phyloP scores from a whole-genome alignment of 2,329 filamentous ascomycete genomes.

The Ophiognomonia clavigignenti-juglandacearum region DNA sequence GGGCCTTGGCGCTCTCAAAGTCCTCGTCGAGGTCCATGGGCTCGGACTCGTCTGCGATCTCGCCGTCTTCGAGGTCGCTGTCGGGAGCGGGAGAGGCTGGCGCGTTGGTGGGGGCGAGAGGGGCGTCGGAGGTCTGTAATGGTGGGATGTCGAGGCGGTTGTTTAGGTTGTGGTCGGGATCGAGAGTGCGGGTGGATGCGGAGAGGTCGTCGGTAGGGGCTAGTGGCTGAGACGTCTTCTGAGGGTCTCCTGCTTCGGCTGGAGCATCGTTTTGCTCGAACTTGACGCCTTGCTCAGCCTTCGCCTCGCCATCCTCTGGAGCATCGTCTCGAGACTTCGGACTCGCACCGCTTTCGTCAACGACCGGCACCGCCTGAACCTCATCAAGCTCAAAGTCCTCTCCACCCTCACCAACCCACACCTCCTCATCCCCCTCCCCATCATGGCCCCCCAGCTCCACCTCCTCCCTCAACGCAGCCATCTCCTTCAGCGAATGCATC shows the following conservation, averaged over 20 bases:
- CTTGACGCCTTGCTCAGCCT: constrained; percentile 11
- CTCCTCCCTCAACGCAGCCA: constrained; percentile 41
- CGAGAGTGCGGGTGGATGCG: no score
- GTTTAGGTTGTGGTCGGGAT: no score
- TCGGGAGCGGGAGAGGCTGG: constrained; percentile 18
- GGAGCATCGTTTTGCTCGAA: no score
- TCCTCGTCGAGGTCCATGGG: constrained; percentile 27
- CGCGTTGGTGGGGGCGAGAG: constrained; percentile 25
- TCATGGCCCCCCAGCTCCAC: constrained; percentile 32
- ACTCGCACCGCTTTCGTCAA: constrained; percentile 33
- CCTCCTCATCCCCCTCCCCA: constrained; percentile 35
- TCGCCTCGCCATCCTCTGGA: constrained; percentile 24
- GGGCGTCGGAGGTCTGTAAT: neutral
- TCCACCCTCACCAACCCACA: constrained; percentile 33
- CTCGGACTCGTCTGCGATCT: constrained; percentile 29
- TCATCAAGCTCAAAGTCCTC: constrained; percentile 27
- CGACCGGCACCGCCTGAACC: constrained; percentile 30
- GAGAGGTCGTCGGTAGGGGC: neutral
- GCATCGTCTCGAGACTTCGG: constrained; percentile 36
- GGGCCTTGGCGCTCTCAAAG: constrained; percentile 43
- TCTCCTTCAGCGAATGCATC: constrained; percentile 48
- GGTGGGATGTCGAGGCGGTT: no score
- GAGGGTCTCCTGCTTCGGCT: neutral
- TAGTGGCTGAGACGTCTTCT: neutral
- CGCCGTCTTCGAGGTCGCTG: constrained; percentile 31